Evolutionary conservation across 805 yeast species (phyloP), one percentile per base, ranked within the genome.

Genomic region (Wickerhamiella parazyma): DNA sequence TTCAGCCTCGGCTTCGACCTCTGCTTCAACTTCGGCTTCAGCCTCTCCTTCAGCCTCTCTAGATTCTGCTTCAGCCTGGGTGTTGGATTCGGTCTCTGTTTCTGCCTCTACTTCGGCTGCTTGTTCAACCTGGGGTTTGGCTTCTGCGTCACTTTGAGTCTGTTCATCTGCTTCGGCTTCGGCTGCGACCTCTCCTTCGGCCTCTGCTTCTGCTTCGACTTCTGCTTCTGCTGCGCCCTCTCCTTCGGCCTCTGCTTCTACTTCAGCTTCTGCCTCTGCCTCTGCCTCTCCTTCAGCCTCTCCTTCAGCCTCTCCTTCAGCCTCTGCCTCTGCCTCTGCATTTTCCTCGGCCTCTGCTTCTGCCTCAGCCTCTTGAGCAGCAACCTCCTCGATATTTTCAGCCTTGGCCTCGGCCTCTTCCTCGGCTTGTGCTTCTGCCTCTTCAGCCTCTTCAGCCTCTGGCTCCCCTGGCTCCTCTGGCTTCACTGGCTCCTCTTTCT

Each of bases 281-380:
- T 10, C 26, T 6, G 17, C 25, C 6, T 42, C 44, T n/a, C 33
- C 46, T 8, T 45, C 48, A 10, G 19, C 44, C n/a, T 24, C 45
- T 22, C 37, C 36, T 19, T 36, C 48, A 12, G 26, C 43, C 28
- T 36, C 39, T 35, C 14, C 18, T 6, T 11, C 25, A 6, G 18
- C 38, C 8, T 22, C 14, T 3, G 14, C 35, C 8, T 6, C 35
- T 4, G 18, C 35, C 9, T 17, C 21, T 6, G 35, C 35, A 2
- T 33, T 21, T 8, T 10, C n/a, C 21, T 33, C 35, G 3, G 3
- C 35, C 8, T 3, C 35, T 3, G 10, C 35, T 8, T 17, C 35
- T 7, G 17, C 35, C 37, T 3, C 5, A 24, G 16, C 18, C 31
- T 7, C 22, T 34, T 8, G n/a, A 12, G 12, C 26, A 9, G 19